These are phyloP conservation scores for Inga laurina DNA, from an alignment of 306 rosid species.

Conservation along the genomic window DNA sequence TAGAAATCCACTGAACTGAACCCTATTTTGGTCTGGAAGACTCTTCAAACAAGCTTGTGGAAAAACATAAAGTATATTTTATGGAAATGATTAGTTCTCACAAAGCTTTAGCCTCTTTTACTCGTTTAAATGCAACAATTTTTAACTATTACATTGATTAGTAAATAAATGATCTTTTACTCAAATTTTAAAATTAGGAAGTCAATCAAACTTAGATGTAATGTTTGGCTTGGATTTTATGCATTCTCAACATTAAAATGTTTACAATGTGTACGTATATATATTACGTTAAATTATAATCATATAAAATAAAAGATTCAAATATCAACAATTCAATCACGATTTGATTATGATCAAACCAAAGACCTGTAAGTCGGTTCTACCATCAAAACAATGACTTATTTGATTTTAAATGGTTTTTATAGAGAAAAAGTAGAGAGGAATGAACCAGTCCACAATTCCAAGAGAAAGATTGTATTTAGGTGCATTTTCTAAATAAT, in stretches of 20 bases:
- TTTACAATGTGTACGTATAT: too few species aligned
- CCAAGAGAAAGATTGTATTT: not conserved
- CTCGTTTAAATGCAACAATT: not conserved
- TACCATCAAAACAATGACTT: not conserved
- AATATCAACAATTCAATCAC: not conserved
- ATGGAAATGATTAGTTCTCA: not conserved
- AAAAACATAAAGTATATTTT: too few species aligned
- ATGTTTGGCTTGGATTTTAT: not conserved
- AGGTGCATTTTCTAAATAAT: not conserved
- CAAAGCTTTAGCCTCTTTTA: not conserved
- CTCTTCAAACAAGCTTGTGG: not conserved
- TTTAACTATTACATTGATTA: not conserved
- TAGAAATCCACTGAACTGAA: not conserved
- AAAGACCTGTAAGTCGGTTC: not conserved
- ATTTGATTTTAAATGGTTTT: not conserved
- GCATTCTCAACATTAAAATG: not conserved
- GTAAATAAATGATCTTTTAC: not conserved
- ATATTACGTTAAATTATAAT: too few species aligned
- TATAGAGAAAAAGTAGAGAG: not conserved
- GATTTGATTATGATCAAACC: not conserved
- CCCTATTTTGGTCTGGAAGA: not conserved
- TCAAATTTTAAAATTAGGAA: not conserved
- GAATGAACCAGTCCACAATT: constrained; percentile 9
- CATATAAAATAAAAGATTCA: not conserved
- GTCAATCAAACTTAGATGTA: not conserved